A percentile compares a stretch with the other conserved stretches of the same genome.
These are phyloP conservation scores for Monosporozyma servazzii DNA, from an alignment of 805 yeast species.

Conservation along the genomic window DNA sequence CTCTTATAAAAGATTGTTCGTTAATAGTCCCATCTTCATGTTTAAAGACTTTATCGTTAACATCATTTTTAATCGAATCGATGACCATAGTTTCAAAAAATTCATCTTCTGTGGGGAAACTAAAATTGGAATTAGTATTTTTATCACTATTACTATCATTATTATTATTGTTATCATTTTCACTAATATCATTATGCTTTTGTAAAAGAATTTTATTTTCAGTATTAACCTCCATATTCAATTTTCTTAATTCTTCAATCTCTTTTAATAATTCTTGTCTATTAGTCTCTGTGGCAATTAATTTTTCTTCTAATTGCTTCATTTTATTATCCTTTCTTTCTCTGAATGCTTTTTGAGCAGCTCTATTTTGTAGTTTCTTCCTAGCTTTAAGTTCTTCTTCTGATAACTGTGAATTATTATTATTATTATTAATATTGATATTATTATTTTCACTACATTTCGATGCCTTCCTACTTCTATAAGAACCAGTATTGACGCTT, in stretches of 20 bases:
- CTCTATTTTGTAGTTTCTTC: conserved; percentile 72
- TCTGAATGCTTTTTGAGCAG: conserved; percentile 79
- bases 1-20: conserved; percentile 1
- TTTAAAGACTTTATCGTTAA: background rate
- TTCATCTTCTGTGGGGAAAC: conserved; percentile 26
- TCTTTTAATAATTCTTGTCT: conserved; percentile 39
- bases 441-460: background rate
- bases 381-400: conserved; percentile 39
- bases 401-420: background rate
- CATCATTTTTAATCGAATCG: conserved; percentile 1
- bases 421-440: background rate
- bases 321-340: conserved; percentile 68
- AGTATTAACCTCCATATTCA: conserved; percentile 48
- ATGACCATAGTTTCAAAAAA: conserved; percentile 18
- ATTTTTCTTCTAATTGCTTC: conserved; percentile 54
- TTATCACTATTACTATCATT: background rate
- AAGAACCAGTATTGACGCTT: background rate
- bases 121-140: conserved; percentile 10
- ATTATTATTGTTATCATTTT: background rate
- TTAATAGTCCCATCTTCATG: conserved; percentile 2
- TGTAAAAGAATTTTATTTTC: conserved; percentile 49
- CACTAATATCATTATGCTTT: conserved; percentile 12
- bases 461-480: background rate
- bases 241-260: conserved; percentile 42
- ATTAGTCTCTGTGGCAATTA: conserved; percentile 49